Evolutionary conservation across 208 protist species (phyloP).

Genomic region (Naegleria fowleri): DNA sequence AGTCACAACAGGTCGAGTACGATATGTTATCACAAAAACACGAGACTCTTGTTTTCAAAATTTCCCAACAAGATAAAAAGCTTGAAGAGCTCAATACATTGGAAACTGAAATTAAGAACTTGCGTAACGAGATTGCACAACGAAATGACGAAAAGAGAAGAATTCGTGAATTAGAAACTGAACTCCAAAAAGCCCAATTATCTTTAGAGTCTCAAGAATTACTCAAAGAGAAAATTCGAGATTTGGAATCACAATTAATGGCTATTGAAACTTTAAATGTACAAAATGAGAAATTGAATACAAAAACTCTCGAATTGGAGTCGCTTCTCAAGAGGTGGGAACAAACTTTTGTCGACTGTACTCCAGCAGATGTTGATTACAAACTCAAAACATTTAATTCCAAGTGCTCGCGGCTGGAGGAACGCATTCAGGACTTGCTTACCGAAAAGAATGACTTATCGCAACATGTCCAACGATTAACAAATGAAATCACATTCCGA

Average conservation of each 20-base stretch:
- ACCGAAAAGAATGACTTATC: not conserved
- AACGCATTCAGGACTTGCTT: not conserved
- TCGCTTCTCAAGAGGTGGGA: not conserved
- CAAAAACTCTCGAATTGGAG: not conserved
- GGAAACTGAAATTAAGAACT: not conserved
- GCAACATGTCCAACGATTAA: not conserved
- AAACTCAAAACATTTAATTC: not conserved
- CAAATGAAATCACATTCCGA: not conserved
- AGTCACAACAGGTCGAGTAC: not conserved
- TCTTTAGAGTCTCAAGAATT: not conserved
- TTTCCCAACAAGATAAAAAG: not conserved
- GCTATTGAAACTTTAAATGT: not conserved
- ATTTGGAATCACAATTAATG: not conserved
- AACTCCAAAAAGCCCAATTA: not conserved
- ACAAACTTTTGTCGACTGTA: not conserved
- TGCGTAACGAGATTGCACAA: not conserved
- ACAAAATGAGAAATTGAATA: not conserved
- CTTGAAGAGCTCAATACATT: not conserved
- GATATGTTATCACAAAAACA: not conserved
- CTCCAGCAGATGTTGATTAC: not conserved
- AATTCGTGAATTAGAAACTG: not conserved
- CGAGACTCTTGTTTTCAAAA: not conserved
- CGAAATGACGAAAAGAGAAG: not conserved
- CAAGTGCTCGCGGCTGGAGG: not conserved
- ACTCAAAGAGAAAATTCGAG: not conserved